Evolutionary conservation across 2,329 filamentous ascomycete genomes (phyloP).

Genomic region (Talaromyces sp.): DNA sequence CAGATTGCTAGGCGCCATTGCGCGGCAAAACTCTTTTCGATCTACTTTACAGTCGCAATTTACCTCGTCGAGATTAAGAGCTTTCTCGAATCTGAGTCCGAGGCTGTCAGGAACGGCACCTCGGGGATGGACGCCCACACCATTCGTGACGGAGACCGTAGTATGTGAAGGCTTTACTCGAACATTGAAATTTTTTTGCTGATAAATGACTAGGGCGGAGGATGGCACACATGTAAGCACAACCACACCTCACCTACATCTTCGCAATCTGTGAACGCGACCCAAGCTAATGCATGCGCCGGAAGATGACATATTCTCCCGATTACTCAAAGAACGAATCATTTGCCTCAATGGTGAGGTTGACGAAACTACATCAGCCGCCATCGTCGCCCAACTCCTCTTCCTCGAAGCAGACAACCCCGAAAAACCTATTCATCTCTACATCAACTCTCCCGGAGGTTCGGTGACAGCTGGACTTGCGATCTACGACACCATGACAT

Average conservation of each 20-base stretch:
- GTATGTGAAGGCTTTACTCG: constrained; percentile 36
- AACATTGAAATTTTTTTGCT: neutral
- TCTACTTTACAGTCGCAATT: neutral
- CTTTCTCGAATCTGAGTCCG: constrained; percentile 7
- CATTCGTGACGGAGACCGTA: constrained; percentile 55
- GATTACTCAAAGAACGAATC: constrained; percentile 83
- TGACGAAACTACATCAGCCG: constrained; percentile 86
- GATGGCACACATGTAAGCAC: constrained; percentile 71
- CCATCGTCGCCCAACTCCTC: constrained; percentile 90
- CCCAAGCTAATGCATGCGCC: neutral
- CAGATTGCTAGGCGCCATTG: constrained; percentile 1
- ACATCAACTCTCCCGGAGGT: constrained; percentile 95
- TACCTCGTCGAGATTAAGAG: neutral
- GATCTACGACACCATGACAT: constrained; percentile 98
- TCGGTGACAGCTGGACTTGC: constrained; percentile 80
- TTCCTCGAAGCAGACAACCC: constrained; percentile 97
- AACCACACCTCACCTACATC: neutral
- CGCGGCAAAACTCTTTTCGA: neutral
- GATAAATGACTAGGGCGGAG: constrained; percentile 56
- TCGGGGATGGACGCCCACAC: constrained; percentile 50
- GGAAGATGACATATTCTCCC: constrained; percentile 76
- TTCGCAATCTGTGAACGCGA: constrained; percentile 14
- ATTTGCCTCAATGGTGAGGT: constrained; percentile 90
- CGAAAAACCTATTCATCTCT: constrained; percentile 91
- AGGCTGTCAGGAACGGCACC: constrained; percentile 22